Evolutionary conservation across 2,329 filamentous ascomycete genomes (phyloP), one percentile per base, ranked within the genome.

Genomic region (Botryotinia globosa): DNA sequence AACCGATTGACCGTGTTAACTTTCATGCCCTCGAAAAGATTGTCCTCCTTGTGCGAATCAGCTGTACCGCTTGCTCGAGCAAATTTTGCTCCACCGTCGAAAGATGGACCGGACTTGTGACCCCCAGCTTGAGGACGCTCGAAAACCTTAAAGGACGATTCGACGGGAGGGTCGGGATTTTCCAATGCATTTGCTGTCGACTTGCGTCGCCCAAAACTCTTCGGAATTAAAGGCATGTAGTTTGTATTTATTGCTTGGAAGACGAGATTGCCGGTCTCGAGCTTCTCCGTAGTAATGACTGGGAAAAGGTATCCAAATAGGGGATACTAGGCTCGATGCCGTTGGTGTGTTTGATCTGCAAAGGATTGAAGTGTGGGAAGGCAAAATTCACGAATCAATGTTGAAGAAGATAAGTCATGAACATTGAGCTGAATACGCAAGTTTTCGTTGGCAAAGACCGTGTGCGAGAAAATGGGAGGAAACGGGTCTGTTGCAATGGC

Each of bases 221-320:
- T 80, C 45, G 79, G 76, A 74, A 81, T 80, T 76, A 77, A 80
- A 78, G 80, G 80, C 80, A 81, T 81, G 68, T 79, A 78, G 80
- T 76, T 74, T 74, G 58, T 72, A 74, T 74, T 66, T 74, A 45
- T 58, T 62, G 48, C 65, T 59, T 72, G 54, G 65, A 74, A 73
- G 71, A 69, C 71, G 61, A 71, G 61, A 66, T 71, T 44, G 61
- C 34, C 34, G 29, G 69, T 65, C 69, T 64, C 69, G 69, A 66
- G 34, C 69, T 71, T 71, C 69, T 71, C 69, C 44, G 69, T 56
- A 39, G 45, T 54, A 66, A 39, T 22, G 58, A 66, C 44, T 45
- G 69, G 45, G 58, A 56, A 71, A 25, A 22, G 44, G 61, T 56
- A 66, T 58, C 34, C 59, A 69, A 68, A 44, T 51, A 48, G 25